Percentiles rank a stretch among this genome's conserved stretches.
Evolutionary conservation across 768 basidiomycete genomes (phyloP).

Genomic region (Cubamyces lactineus): DNA sequence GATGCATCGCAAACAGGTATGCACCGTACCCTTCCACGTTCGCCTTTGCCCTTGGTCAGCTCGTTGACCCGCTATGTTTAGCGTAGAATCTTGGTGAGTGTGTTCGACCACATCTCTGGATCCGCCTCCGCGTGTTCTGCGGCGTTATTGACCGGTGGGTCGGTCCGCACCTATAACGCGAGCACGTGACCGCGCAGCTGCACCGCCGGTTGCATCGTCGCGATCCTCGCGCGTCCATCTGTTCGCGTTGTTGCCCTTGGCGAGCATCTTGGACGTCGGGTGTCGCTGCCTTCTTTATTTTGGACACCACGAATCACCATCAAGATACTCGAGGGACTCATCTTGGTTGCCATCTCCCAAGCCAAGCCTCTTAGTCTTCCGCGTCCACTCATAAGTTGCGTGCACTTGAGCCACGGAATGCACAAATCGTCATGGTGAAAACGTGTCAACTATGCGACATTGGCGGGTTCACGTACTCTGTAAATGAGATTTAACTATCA

Average conservation of each 20-base stretch:
- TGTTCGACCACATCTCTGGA: conserved; percentile 14
- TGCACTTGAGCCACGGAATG: too few relatives aligned
- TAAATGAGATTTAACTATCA: too few relatives aligned
- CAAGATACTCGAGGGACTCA: too few relatives aligned
- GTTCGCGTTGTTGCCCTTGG: conserved; percentile 6
- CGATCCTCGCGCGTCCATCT: neutral
- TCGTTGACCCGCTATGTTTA: conserved; percentile 26
- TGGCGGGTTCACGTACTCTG: too few relatives aligned
- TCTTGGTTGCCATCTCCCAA: too few relatives aligned
- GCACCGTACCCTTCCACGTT: neutral
- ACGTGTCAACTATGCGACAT: too few relatives aligned
- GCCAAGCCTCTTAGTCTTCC: too few relatives aligned
- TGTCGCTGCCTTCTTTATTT: too few relatives aligned
- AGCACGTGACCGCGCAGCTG: conserved; percentile 19
- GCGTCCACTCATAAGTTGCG: too few relatives aligned
- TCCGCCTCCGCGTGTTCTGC: conserved; percentile 3
- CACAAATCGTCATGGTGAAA: too few relatives aligned
- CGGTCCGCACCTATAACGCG: conserved; percentile 10
- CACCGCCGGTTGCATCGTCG: conserved; percentile 1
- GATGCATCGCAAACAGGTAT: conserved; percentile 56
- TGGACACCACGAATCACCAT: too few relatives aligned
- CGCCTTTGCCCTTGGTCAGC: neutral
- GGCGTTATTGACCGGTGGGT: conserved; percentile 1
- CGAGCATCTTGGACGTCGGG: neutral
- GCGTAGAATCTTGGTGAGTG: conserved; percentile 55